Evolutionary conservation across 2,329 filamentous ascomycete species (phyloP), one percentile per base, ranked within the genome.

Genomic region (Aureobasidium mangrovei): DNA sequence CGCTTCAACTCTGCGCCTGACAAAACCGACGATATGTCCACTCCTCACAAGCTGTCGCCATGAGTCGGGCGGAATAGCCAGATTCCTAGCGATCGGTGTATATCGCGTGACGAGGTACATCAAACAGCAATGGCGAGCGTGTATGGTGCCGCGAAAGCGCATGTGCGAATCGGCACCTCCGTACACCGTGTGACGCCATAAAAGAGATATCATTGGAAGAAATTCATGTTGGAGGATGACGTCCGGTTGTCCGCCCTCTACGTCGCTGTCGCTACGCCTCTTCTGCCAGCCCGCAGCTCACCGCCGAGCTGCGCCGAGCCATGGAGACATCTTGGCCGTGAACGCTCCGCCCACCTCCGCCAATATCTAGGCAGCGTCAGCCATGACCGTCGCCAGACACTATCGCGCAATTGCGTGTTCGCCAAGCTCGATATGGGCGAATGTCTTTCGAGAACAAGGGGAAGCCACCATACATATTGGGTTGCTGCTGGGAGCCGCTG

Each of bases 301-400:
- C 12, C 24, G 48, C 48, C 48, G 38, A 52, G 48, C 10, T 9
- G 5, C 10, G 47, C 29, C 47, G 47, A 33, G 47, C 47, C 48
- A n/a, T 27, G 7, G 8, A 32, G 10, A 1, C 6, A 28, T 35
- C 38, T 51, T 42, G 38, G 28, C 47, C 29, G 29, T 33, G n/a
- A 26, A 31, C 38, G 18, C 36, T 12, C n/a, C 36, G 36, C 33
- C 28, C 38, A 39, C 27, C 45, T 39, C 45, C 18, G 46, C 46
- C 46, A 49, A 49, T 36, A 29, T 35, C 48, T 53, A 44, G 49
- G 49, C 49, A 53, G 31, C 49, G 49, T 53, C 49, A 53, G 49
- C 49, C 49, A 45, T 38, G 49, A 18, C 39, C 24, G 5, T 28
- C 35, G n/a, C 48, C 42, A 52, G 48, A 43, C 49, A 44, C 33